Conservation (phyloP, 768 basidiomycete species). For the Tephrocybe sp. region DNA sequence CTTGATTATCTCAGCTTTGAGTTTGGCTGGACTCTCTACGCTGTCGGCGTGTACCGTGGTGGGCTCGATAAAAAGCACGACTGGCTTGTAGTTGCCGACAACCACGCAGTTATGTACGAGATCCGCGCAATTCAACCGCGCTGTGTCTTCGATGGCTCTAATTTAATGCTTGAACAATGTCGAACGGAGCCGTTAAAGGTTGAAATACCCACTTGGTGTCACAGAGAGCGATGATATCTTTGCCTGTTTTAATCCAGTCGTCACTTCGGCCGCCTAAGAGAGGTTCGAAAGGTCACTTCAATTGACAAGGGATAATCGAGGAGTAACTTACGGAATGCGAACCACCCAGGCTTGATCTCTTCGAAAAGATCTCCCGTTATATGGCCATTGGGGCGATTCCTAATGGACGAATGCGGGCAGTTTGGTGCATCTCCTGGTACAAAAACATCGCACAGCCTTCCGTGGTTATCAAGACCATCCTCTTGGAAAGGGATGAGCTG, state of each 20-base stretch:
- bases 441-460: background rate
- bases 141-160: background rate
- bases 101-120: background rate
- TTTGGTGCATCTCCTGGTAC: background rate
- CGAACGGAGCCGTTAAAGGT: background rate
- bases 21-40: background rate
- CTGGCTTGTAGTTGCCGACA: background rate
- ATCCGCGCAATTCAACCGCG: background rate
- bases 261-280: background rate
- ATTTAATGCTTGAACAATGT: background rate
- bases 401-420: background rate
- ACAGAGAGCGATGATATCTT: background rate
- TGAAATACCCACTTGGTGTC: slow-evolving; percentile 1
- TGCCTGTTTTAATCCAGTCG: slow-evolving; percentile 1
- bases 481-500: background rate
- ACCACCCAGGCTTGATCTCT: background rate
- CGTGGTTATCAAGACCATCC: background rate
- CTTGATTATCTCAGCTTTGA: background rate
- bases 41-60: background rate
- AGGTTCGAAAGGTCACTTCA: background rate
- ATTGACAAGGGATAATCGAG: background rate
- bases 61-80: background rate
- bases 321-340: slow-evolving; percentile 1
- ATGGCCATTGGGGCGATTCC: slow-evolving; percentile 1
- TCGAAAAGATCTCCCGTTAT: slow-evolving; percentile 6